Conservation (phyloP, 768 basidiomycete species). For the Phylloporus sp. region DNA sequence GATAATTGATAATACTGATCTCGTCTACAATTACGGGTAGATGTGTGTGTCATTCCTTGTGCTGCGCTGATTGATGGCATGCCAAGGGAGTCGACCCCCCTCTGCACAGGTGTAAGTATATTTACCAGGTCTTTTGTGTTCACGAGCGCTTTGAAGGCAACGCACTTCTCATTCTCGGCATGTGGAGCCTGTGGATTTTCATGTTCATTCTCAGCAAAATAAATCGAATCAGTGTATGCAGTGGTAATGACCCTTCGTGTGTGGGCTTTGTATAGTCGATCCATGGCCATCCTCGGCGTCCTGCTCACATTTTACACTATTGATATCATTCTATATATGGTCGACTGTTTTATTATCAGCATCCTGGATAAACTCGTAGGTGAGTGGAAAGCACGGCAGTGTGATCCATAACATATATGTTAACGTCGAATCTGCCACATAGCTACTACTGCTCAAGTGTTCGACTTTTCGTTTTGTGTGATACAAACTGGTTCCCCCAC, state of each 20-base stretch:
- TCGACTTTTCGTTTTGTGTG: background rate
- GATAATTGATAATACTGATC: background rate
- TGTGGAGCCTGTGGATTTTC: background rate
- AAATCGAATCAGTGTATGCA: background rate
- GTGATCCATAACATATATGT: background rate
- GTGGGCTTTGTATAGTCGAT: conserved; percentile 1
- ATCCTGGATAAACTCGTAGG: background rate
- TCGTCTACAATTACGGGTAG: background rate
- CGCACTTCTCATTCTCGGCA: background rate
- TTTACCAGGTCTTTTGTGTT: background rate
- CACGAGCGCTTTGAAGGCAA: background rate
- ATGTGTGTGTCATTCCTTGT: background rate
- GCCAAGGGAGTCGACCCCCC: background rate
- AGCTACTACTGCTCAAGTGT: background rate
- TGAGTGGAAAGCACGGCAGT: background rate
- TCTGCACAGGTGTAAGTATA: background rate
- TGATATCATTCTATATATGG: background rate
- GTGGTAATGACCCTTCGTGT: conserved; percentile 2
- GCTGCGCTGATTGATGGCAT: background rate
- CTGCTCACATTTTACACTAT: background rate
- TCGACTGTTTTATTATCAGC: background rate
- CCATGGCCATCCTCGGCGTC: background rate
- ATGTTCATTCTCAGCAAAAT: background rate
- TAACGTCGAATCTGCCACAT: background rate
- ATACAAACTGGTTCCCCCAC: background rate